A percentile compares a stretch with the other conserved stretches of the same genome.
Conservation (phyloP, 352 stramenopile genomes). For the Achlya hypogyna region DNA sequence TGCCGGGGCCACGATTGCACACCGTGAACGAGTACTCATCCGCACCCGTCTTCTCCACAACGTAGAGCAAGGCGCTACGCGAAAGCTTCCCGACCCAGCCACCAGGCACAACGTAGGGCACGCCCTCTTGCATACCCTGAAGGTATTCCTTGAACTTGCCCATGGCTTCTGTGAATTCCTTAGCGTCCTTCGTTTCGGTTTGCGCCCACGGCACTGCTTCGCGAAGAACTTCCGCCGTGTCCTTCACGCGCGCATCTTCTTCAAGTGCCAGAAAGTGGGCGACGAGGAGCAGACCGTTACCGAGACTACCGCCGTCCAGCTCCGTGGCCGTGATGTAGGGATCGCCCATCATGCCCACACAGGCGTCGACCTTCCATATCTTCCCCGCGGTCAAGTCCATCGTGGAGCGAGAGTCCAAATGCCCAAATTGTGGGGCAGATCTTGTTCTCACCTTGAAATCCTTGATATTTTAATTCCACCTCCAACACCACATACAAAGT, state of each 20-base stretch:
- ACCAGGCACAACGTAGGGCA: constrained; percentile 56
- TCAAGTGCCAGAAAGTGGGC: constrained; percentile 9
- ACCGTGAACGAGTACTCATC: constrained; percentile 69
- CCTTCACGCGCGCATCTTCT: constrained; percentile 32
- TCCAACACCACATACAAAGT: neutral
- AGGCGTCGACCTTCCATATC: constrained; percentile 55
- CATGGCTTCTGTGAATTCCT: constrained; percentile 56
- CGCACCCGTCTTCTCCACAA: constrained; percentile 62
- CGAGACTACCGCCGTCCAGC: constrained; percentile 63
- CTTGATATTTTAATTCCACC: neutral
- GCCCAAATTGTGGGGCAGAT: constrained; percentile 6
- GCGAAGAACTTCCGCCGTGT: constrained; percentile 29
- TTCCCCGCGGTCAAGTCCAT: constrained; percentile 25
- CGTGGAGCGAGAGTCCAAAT: neutral
- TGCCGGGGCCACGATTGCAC: constrained; percentile 81
- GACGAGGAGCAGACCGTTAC: constrained; percentile 40
- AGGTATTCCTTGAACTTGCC: constrained; percentile 61
- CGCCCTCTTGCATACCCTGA: constrained; percentile 27
- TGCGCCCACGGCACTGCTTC: constrained; percentile 44
- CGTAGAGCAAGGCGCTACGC: constrained; percentile 74
- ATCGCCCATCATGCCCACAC: constrained; percentile 70
- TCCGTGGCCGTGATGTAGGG: constrained; percentile 67
- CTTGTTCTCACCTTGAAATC: neutral
- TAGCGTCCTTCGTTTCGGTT: constrained; percentile 46
- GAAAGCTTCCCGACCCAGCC: constrained; percentile 65